Base-by-base conservation (phyloP, 2,329 filamentous ascomycete genomes). In the Sphaerulina populicola region DNA sequence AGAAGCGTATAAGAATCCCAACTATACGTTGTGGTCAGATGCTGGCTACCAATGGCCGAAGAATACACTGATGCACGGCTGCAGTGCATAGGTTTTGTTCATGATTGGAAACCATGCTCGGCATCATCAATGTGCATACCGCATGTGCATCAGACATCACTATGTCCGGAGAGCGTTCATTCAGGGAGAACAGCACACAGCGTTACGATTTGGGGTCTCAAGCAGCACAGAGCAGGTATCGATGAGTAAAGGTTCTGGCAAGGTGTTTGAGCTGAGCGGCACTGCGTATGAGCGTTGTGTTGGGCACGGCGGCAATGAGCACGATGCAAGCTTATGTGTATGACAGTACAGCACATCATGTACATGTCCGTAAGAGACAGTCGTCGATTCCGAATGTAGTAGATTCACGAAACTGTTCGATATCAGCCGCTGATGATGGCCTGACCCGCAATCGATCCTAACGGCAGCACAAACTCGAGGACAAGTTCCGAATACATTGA, bases 1-100 rank as follows among this genome's bases (percentile, higher is more conserved):
- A 0, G 64, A 65, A 41, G 71, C 75, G 18, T 77, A 77, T 56
- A 71, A 66, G 33, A 76, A 77, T 60, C 67, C 70, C 0, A 78
- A 79, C 57, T 56, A 72, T 1, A 79, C 77, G 9, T 73, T 74
- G 60, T 67, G 74, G 69, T 56, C 51, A 45, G 55, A 65, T n/a
- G 57, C 66, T 14, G 66, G 66, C 40, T 70, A 67, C 47, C 21
- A 51, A 14, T 72, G 70, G 71, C 72, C 72, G 8, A 69, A 69
- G 58, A 72, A 74, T 52, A 68, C 67, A 27, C 64, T 74, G 44
- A 72, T 73, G 62, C 65, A 67, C 57, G 60, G 69, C 5, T 74
- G 72, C 47, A 49, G 53, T 27, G 51, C 53, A 52, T 54, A 44
- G 33, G 23, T 35, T 29, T 47, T 14, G 30, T 41, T 35, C 30